phyloP scores from a whole-genome alignment of 169 alveolate species.

The Eimeria acervulina region DNA sequence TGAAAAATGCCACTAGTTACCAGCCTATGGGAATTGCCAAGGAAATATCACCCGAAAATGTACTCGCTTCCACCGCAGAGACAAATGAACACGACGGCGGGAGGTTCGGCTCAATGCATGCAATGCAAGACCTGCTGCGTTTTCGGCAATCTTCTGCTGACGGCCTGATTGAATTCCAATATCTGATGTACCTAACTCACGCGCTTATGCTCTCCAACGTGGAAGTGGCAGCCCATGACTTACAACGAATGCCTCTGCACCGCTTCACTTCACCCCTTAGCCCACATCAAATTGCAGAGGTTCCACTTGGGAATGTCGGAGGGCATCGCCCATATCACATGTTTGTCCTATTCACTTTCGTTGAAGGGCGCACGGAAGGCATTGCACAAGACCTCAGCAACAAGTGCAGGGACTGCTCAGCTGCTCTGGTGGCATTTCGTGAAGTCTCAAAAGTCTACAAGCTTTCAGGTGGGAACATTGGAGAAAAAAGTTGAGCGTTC shows the following conservation, averaged over 20 bases:
- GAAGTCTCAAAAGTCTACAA: constrained; percentile 54
- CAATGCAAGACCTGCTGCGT: constrained; percentile 45
- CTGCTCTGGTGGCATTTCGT: constrained; percentile 48
- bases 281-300: constrained; percentile 45
- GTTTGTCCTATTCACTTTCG: constrained; percentile 61
- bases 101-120: constrained; percentile 1
- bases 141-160: constrained; percentile 55
- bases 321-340: constrained; percentile 62
- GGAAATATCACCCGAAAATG: neutral
- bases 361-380: constrained; percentile 36
- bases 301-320: constrained; percentile 56
- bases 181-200: constrained; percentile 34
- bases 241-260: constrained; percentile 69
- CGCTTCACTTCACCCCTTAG: constrained; percentile 61
- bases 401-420: constrained; percentile 68
- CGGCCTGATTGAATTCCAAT: constrained; percentile 41
- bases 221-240: constrained; percentile 48
- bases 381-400: constrained; percentile 61
- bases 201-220: constrained; percentile 58
- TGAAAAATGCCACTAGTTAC: neutral
- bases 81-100: neutral
- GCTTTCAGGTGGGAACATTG: constrained; percentile 16
- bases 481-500: neutral
- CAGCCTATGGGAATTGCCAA: neutral
- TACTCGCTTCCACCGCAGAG: neutral